Conservation (phyloP, 164 flowering plant species). For the grape (Vitis vinifera) region ASM3070453v1 NC_081806.1:9587501-9588000, state of each 20-base stretch:
- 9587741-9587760: conserved; percentile 27
- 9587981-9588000: conserved; percentile 40
- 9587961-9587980: conserved; percentile 41
- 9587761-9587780: conserved; percentile 42
- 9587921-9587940: conserved; percentile 39
- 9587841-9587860: conserved; percentile 31
- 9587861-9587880: conserved; percentile 39
- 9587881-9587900: conserved; percentile 44
- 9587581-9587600: conserved; percentile 31
- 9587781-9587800: conserved; percentile 28
- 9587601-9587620: conserved; percentile 27
- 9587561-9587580: conserved; percentile 40
- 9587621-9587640: conserved; percentile 42
- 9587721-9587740: conserved; percentile 34
- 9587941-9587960: conserved; percentile 35
- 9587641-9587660: conserved; percentile 35
- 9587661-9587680: conserved; percentile 39
- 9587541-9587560: conserved; percentile 40
- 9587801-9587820: conserved; percentile 31
- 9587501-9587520: conserved; percentile 42
- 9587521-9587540: conserved; percentile 48
- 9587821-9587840: conserved; percentile 36
- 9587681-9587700: conserved; percentile 42
- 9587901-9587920: conserved; percentile 45
- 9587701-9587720: conserved; percentile 45